phyloP scores from a whole-genome alignment of 352 stramenopile genomes.

The Stramenopiles sp. region DNA sequence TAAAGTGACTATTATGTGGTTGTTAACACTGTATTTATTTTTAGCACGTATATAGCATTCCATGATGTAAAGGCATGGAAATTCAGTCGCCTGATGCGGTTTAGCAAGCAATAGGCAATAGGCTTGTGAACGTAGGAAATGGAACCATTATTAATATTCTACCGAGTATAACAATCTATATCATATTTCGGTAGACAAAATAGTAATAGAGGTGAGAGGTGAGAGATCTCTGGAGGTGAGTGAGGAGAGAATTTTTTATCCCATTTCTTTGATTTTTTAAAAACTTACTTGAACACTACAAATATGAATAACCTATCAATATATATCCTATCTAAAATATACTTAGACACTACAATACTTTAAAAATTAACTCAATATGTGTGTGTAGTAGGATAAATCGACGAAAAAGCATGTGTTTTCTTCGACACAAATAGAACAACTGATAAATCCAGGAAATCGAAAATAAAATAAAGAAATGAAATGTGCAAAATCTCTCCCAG shows the following conservation, averaged over 20 bases:
- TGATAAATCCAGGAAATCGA: slow-evolving; percentile 6
- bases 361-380: slow-evolving; percentile 8
- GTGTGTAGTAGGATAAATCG: slow-evolving; percentile 6
- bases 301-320: slow-evolving; percentile 8
- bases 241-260: slow-evolving; percentile 7
- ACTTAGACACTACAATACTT: slow-evolving; percentile 7
- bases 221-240: background rate
- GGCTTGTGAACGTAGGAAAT: slow-evolving; percentile 4
- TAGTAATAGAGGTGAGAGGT: background rate
- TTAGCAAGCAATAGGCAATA: slow-evolving; percentile 3
- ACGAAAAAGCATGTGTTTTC: slow-evolving; percentile 6
- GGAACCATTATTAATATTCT: slow-evolving; percentile 6
- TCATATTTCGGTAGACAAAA: slow-evolving; percentile 6
- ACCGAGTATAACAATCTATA: slow-evolving; percentile 7
- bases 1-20: too few relatives aligned
- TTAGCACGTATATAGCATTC: slow-evolving; percentile 3
- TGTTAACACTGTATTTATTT: slow-evolving; percentile 1
- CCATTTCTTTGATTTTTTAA: slow-evolving; percentile 7
- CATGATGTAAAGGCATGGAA: slow-evolving; percentile 6
- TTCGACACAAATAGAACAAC: slow-evolving; percentile 5
- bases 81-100: slow-evolving; percentile 2
- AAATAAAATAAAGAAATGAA: slow-evolving; percentile 7
- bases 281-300: slow-evolving; percentile 5
- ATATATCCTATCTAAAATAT: slow-evolving; percentile 8
- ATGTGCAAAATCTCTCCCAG: slow-evolving; percentile 5